Conservation (phyloP, 2,329 filamentous ascomycete genomes). For the Pochonia chlamydosporia region DNA sequence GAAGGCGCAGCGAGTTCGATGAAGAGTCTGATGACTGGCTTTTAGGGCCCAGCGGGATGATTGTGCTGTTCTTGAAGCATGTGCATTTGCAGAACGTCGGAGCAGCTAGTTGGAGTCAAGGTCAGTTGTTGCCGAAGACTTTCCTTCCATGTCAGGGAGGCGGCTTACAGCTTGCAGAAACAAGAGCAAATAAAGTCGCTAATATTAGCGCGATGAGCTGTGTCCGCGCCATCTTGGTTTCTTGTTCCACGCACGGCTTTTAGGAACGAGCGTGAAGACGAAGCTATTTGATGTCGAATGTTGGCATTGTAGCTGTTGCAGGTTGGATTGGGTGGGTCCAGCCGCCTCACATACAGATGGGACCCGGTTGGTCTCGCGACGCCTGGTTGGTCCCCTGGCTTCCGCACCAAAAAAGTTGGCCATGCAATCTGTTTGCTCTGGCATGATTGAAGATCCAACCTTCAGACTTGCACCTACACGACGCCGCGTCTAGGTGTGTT, state of each 20-base stretch:
- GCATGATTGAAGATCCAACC: neutral
- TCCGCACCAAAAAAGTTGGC: slow-evolving; percentile 13
- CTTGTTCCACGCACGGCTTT: neutral
- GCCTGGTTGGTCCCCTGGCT: slow-evolving; percentile 18
- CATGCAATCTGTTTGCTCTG: neutral
- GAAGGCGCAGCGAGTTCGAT: slow-evolving; percentile 16
- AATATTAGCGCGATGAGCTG: slow-evolving; percentile 30
- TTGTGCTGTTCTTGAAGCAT: slow-evolving; percentile 64
- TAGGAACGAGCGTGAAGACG: neutral
- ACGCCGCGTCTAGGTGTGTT: neutral
- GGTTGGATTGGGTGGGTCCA: neutral
- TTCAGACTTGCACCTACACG: neutral
- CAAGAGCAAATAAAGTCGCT: slow-evolving; percentile 27
- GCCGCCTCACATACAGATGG: neutral
- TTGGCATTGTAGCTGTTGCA: too few species aligned
- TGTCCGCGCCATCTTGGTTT: slow-evolving; percentile 33
- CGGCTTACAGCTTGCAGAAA: slow-evolving; percentile 39
- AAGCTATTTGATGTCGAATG: neutral
- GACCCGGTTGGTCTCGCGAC: slow-evolving; percentile 15
- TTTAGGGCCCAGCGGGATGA: slow-evolving; percentile 52
- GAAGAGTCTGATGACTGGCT: slow-evolving; percentile 24
- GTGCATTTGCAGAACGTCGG: slow-evolving; percentile 66
- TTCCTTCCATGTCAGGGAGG: too few species aligned
- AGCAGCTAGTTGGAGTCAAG: slow-evolving; percentile 36
- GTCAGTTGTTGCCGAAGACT: slow-evolving; percentile 20